Base-by-base conservation (phyloP, 2,329 filamentous ascomycete genomes). In the Fusarium dlaminii region DNA sequence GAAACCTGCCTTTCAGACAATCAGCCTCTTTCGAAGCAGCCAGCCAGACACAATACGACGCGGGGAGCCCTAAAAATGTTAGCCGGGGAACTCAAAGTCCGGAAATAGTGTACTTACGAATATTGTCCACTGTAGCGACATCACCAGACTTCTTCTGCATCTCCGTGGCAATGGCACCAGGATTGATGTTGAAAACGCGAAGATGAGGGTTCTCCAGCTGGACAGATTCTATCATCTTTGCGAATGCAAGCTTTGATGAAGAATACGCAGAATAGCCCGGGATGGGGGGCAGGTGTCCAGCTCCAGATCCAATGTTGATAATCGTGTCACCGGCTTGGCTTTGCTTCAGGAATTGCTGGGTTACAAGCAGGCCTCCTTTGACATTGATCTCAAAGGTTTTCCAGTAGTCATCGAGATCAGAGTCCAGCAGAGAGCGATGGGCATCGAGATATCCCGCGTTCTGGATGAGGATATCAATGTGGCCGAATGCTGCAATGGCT, bases 41-140 rank as follows among this genome's bases (percentile, higher is more conserved):
- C 29, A 64, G 20, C 56, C 61, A 64, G 12, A 64, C 61, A 30
- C 61, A 64, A 12, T 62, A 64, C 2, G 61, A 64, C 20, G 61
- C 61, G 5, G 61, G 61, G 5, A 64, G 56, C 4, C 61, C 61
- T 64, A 13, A 8, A n/a, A 37, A 8, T 2, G 56, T 64, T 24
- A 64, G 12, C 3, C 11, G 17, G 11, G 5, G 15, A 20, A 9
- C 9, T 8, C 4, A 12, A 3, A 7, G 15, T 6, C 4, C 3
- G 5, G 9, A 10, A 4, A 8, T 20, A 6, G 20, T 24, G 15
- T 5, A 37, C 56, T 11, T n/a, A 43, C 61, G 32, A 7, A 64
- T 64, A 22, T 62, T 32, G 12, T 64, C 61, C 30, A 62, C 36
- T 13, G 43, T 13, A 30, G 56, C 34, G 10, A 64, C 30, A 13